phyloP scores from a whole-genome alignment of 2,329 filamentous ascomycete genomes.

The Pezicula carpinea region DNA sequence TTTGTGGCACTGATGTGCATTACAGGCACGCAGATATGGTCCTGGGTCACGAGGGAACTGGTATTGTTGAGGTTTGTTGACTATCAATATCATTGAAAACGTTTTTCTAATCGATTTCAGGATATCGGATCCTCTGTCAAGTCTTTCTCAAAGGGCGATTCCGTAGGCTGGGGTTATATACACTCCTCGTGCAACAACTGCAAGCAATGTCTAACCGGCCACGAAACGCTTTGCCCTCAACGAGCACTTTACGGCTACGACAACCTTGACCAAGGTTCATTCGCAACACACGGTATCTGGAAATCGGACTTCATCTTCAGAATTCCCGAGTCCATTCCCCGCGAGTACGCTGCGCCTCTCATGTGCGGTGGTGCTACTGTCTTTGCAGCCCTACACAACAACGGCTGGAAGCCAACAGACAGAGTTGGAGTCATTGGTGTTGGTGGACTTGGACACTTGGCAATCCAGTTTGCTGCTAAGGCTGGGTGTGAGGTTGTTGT shows the following conservation, averaged over 20 bases:
- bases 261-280: constrained; percentile 44
- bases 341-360: constrained; percentile 37
- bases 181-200: constrained; percentile 39
- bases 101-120: constrained; percentile 8
- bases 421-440: constrained; percentile 45
- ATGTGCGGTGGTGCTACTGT: constrained; percentile 44
- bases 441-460: constrained; percentile 58
- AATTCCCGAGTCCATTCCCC: constrained; percentile 34
- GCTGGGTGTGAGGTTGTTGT: constrained; percentile 59
- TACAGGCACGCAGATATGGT: constrained; percentile 32
- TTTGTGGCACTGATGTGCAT: constrained; percentile 57
- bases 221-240: constrained; percentile 38
- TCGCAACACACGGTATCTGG: constrained; percentile 35
- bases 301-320: constrained; percentile 34
- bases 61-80: constrained; percentile 33
- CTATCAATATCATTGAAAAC: neutral
- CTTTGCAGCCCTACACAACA: constrained; percentile 30
- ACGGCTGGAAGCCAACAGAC: constrained; percentile 28
- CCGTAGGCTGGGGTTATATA: constrained; percentile 43
- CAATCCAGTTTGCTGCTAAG: constrained; percentile 57
- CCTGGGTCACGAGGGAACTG: constrained; percentile 47
- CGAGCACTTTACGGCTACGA: constrained; percentile 36
- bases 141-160: constrained; percentile 37
- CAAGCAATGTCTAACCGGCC: constrained; percentile 38
- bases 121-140: constrained; percentile 36